A percentile compares a stretch with the other conserved stretches of the same genome.
Conservation (phyloP, 2,329 filamentous ascomycete genomes). For the Penicillium sp. region DNA sequence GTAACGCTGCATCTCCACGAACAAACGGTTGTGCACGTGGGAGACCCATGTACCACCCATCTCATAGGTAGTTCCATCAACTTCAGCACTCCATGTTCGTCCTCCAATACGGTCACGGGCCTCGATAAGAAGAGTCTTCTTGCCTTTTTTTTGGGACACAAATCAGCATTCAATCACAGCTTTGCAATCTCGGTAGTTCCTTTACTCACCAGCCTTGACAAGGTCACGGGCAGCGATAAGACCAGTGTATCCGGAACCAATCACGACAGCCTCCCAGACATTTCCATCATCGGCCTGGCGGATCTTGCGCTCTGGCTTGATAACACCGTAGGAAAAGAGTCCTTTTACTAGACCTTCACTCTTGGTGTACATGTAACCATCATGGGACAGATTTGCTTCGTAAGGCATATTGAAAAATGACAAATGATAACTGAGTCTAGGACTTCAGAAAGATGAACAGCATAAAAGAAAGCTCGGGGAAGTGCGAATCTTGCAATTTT, state of each 20-base stretch:
- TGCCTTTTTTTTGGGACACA: conserved; percentile 32
- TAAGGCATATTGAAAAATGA: not conserved
- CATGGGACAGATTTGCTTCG: conserved; percentile 1
- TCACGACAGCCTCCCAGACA: conserved; percentile 26
- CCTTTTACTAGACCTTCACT: not conserved
- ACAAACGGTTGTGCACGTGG: conserved; percentile 23
- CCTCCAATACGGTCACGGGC: conserved; percentile 52
- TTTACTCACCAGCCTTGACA: conserved; percentile 23
- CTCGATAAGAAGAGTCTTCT: conserved; percentile 23
- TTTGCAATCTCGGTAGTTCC: not conserved
- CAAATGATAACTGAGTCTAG: too few species aligned
- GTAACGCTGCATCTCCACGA: conserved; percentile 4
- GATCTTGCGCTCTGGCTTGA: not conserved
- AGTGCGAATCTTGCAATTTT: too few species aligned
- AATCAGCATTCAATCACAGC: conserved; percentile 16
- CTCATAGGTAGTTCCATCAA: conserved; percentile 27
- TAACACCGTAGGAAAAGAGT: not conserved
- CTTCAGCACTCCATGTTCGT: conserved; percentile 16
- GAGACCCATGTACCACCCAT: conserved; percentile 10
- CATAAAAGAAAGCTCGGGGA: too few species aligned
- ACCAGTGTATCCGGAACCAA: conserved; percentile 35
- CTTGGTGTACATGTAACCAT: conserved; percentile 4
- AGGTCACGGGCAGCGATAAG: conserved; percentile 28
- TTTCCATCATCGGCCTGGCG: not conserved
- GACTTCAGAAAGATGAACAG: too few species aligned